A percentile compares a stretch with the other conserved stretches of the same genome.
These are phyloP conservation scores for Bromus sterilis DNA, from an alignment of 176 grass and related monocot species.

Conservation along the genomic window DNA sequence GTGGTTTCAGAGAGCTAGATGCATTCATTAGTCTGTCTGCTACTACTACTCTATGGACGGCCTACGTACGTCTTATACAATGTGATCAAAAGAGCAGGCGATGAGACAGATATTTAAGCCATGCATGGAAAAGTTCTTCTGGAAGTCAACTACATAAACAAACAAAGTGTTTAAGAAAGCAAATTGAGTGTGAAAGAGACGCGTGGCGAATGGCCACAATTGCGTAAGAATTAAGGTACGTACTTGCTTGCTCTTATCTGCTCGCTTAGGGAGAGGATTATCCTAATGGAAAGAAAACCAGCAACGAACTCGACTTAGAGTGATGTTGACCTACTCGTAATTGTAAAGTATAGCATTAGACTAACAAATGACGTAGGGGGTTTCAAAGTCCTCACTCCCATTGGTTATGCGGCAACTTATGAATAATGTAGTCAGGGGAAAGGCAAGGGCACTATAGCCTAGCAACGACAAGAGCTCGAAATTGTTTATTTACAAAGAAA, in stretches of 20 bases:
- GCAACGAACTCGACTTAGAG: not conserved
- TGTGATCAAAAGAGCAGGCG: not conserved
- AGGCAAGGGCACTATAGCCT: conserved; percentile 3
- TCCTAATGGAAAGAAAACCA: not conserved
- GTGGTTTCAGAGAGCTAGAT: not conserved
- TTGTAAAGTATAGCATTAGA: conserved; percentile 18
- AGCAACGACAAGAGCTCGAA: conserved; percentile 1
- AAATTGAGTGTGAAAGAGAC: conserved; percentile 1
- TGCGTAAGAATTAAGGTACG: conserved; percentile 44
- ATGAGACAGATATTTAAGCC: not conserved
- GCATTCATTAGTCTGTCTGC: not conserved
- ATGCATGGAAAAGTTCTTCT: not conserved
- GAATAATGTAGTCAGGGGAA: conserved; percentile 11
- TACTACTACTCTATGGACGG: conserved; percentile 3
- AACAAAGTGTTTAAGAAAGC: no score
- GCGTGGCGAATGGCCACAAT: conserved; percentile 10
- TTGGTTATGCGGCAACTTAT: not conserved
- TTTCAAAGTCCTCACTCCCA: not conserved
- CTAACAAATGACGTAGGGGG: conserved; percentile 5
- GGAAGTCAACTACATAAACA: conserved; percentile 40
- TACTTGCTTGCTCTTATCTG: conserved; percentile 6
- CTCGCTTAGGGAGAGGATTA: conserved; percentile 14
- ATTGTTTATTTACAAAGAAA: not conserved
- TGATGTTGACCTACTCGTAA: conserved; percentile 37
- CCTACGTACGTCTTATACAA: not conserved